Evolutionary conservation across 2,329 filamentous ascomycete species (phyloP), one percentile per base, ranked within the genome.

Genomic region (Claviceps paspali): DNA sequence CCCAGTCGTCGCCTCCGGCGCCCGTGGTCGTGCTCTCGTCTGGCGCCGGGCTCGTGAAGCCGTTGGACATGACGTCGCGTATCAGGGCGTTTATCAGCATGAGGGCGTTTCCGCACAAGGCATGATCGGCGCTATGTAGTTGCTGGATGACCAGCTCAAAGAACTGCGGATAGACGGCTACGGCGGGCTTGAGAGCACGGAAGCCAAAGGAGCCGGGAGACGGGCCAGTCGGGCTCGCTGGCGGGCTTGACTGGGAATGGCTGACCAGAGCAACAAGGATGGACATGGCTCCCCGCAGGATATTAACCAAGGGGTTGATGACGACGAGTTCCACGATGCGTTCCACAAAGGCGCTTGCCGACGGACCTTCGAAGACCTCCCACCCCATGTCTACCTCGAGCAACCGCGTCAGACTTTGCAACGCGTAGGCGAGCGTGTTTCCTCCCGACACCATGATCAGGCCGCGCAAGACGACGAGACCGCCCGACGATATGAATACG

Each of bases 371-470:
- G 50, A 87, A 82, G 42, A 82, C 76, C 45, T 96, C 87, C 91
- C 91, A 98, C 41, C 91, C 91, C 73, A 95, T 94, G 61, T 96
- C 91, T 28, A 96, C 82, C 61, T 98, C 91, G 43, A 98, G 67
- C 42, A 98, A 63, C 39, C 86, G 75, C 40, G 79, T 83, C 49
- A 96, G 71, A 50, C 84, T 91, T 47, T 93, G 88, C 42, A 98
- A 67, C 43, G 87, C 84, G 62, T 98, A 98, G 42, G 91, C 91
- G 53, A 98, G 68, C 1, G 91, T 96, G 59, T 98, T 98, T 41
- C 91, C 91, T 40, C 75, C 82, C 22, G 87, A 79, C 46, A 76
- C 74, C 67, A 96, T 76, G 45, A 91, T 85, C 38, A 96, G 68
- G 39, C 82, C 77, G 37, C 85, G 76, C 50, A 98, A 64, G 47